Percentiles rank a stretch among this genome's conserved stretches.
phyloP scores from a whole-genome alignment of 345 rosid species.

The Populus ilicifolia region DNA sequence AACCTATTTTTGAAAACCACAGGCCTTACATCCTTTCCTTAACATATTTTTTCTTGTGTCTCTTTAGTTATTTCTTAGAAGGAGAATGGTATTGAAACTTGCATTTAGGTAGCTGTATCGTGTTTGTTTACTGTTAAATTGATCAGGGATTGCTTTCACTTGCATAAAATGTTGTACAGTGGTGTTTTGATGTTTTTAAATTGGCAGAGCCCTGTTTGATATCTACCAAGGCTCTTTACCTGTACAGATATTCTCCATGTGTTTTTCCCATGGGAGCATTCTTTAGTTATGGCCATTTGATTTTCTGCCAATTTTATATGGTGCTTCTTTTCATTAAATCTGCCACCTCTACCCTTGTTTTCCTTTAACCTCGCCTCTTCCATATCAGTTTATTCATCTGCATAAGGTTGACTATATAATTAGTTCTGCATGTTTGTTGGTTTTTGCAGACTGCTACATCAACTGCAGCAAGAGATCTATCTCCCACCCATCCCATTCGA shows the following conservation, averaged over 20 bases:
- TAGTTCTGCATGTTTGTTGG: neutral
- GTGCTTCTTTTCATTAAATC: neutral
- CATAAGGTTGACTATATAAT: neutral
- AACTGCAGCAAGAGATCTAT: slow-evolving; percentile 44
- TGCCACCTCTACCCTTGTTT: neutral
- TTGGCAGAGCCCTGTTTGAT: neutral
- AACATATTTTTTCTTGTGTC: neutral
- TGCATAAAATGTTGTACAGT: neutral
- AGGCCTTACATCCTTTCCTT: neutral
- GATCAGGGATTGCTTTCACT: neutral
- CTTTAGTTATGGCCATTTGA: neutral
- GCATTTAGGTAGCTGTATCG: neutral
- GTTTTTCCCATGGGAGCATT: neutral
- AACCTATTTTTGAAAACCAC: neutral
- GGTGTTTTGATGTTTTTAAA: neutral
- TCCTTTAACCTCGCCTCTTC: neutral
- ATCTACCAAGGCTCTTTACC: neutral
- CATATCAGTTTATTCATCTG: too few relatives aligned
- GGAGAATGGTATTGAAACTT: neutral
- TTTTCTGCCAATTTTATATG: neutral
- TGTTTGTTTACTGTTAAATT: neutral
- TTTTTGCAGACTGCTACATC: slow-evolving; percentile 40
- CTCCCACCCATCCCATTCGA: slow-evolving; percentile 57
- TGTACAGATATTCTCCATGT: neutral
- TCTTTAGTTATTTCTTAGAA: neutral